A percentile compares a stretch with the other conserved stretches of the same genome.
Evolutionary conservation across 129 eudicot genomes (phyloP).

Genomic region (Cynara cardunculus): DNA sequence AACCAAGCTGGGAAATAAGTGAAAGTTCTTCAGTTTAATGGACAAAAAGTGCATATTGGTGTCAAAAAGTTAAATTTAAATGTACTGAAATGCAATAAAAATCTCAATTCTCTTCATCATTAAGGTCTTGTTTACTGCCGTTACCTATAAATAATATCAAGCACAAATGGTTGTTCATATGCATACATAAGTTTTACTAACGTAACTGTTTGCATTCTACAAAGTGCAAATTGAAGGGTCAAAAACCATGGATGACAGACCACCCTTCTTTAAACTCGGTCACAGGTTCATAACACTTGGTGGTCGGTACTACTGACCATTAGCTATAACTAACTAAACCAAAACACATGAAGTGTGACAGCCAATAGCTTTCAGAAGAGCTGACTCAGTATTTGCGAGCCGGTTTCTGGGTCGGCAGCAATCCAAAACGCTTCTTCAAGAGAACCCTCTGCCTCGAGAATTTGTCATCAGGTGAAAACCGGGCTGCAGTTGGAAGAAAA

Average conservation of each 20-base stretch:
- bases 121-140: not conserved
- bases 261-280: not conserved
- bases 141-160: not conserved
- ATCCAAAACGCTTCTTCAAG: slow-evolving; percentile 84
- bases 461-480: slow-evolving; percentile 94
- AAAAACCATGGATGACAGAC: not conserved
- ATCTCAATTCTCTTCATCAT: not conserved
- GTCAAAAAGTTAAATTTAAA: not conserved
- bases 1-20: not conserved
- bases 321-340: not conserved
- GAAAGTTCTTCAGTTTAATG: not conserved
- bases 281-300: not conserved
- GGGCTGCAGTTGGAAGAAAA: slow-evolving; percentile 47
- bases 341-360: not conserved
- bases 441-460: slow-evolving; percentile 88
- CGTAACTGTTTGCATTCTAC: not conserved
- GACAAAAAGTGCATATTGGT: not conserved
- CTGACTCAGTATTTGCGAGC: slow-evolving; percentile 22
- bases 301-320: not conserved
- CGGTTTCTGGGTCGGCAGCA: slow-evolving; percentile 85
- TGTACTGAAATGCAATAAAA: not conserved
- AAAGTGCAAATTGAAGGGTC: not conserved
- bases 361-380: not conserved
- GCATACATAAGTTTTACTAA: not conserved
- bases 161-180: not conserved